phyloP scores from a whole-genome alignment of 169 alveolate species.

The Eimeria acervulina region DNA sequence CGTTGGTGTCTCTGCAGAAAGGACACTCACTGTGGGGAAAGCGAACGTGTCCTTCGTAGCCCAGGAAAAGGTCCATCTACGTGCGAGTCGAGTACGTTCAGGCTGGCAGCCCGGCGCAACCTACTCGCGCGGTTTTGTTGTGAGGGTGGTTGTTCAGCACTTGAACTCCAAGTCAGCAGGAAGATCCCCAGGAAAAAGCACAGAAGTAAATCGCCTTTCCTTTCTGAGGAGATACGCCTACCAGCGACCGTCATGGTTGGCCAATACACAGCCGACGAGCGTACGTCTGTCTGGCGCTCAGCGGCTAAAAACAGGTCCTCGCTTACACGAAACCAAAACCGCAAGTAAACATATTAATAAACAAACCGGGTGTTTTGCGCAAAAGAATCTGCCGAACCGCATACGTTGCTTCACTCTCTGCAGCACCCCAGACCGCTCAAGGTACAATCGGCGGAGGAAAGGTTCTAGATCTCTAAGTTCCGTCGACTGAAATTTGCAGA shows the following conservation, averaged over 20 bases:
- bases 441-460: not conserved
- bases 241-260: not conserved
- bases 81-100: not conserved
- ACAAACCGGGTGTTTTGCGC: not conserved
- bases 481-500: not conserved
- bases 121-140: not conserved
- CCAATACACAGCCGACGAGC: not conserved
- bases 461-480: not conserved
- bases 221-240: not conserved
- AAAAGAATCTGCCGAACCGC: no score
- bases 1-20: not conserved
- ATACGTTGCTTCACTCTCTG: not conserved
- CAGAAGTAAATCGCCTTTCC: not conserved
- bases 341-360: not conserved
- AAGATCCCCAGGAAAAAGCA: not conserved
- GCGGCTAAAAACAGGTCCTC: not conserved
- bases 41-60: not conserved
- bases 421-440: conserved; percentile 16
- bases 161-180: not conserved
- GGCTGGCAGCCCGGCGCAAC: not conserved
- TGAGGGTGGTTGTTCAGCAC: not conserved
- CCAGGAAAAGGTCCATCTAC: not conserved
- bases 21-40: not conserved
- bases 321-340: not conserved
- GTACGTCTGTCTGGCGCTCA: not conserved